A percentile compares a stretch with the other conserved stretches of the same genome.
These are phyloP conservation scores for Amaranthus tricolor DNA, from an alignment of 179 eudicot species.

Conservation along the genomic window DNA sequence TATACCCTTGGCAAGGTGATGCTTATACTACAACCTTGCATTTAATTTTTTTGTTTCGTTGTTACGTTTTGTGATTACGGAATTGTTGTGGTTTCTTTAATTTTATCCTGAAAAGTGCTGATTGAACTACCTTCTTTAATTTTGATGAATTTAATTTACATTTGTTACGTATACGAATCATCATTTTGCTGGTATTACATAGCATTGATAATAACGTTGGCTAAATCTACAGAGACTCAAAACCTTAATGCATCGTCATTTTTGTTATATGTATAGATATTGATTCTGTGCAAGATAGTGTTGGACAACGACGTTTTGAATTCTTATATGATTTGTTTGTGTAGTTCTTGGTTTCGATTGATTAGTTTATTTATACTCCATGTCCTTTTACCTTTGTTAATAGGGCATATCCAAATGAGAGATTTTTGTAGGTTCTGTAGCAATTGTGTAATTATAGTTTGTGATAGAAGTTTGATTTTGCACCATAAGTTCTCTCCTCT, in stretches of 20 bases:
- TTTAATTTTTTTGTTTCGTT: neutral
- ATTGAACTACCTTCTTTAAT: neutral
- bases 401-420: too few relatives aligned
- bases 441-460: too few relatives aligned
- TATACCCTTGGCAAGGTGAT: conserved; percentile 52
- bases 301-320: neutral
- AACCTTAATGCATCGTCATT: too few relatives aligned
- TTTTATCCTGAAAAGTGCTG: neutral
- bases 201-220: too few relatives aligned
- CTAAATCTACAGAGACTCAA: too few relatives aligned
- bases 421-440: too few relatives aligned
- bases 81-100: neutral
- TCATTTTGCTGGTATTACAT: too few relatives aligned
- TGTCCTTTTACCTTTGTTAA: too few relatives aligned
- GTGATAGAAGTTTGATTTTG: too few relatives aligned
- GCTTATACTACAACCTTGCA: neutral
- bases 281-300: neutral
- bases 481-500: too few relatives aligned
- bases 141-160: neutral
- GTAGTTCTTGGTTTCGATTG: neutral
- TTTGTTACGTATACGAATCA: neutral
- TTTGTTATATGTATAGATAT: too few relatives aligned
- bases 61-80: neutral
- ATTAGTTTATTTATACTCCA: neutral
- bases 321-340: neutral